Percentiles rank a stretch among this genome's conserved stretches.
These are phyloP conservation scores for Byssochlamys sp. DNA, from an alignment of 2,329 filamentous ascomycete species.

Conservation along the genomic window DNA sequence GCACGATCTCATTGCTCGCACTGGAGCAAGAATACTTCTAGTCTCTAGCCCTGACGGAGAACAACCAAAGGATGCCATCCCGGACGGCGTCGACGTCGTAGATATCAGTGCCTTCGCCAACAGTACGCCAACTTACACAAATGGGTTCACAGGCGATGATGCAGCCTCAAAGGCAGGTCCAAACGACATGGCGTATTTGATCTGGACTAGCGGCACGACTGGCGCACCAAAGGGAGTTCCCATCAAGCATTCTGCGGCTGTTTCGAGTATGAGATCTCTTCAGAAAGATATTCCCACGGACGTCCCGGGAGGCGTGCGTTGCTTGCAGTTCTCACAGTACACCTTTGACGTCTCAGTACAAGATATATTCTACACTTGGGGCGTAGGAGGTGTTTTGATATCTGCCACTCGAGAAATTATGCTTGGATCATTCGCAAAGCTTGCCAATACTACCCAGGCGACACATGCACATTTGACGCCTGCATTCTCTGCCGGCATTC, in stretches of 20 bases:
- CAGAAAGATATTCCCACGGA: constrained; percentile 22
- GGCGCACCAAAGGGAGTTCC: constrained; percentile 32
- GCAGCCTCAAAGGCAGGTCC: constrained; percentile 3
- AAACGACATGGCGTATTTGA: constrained; percentile 25
- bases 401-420: constrained; percentile 19
- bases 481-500: constrained; percentile 22
- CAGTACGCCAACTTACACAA: not conserved
- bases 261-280: constrained; percentile 27
- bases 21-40: constrained; percentile 21
- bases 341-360: constrained; percentile 34
- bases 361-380: constrained; percentile 25
- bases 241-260: constrained; percentile 27
- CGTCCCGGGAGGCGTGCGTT: constrained; percentile 16
- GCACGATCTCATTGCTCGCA: constrained; percentile 30
- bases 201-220: constrained; percentile 32
- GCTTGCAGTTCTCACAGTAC: constrained; percentile 29
- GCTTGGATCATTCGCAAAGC: constrained; percentile 18
- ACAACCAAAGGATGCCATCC: constrained; percentile 17
- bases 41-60: constrained; percentile 14
- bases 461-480: constrained; percentile 24
- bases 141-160: not conserved
- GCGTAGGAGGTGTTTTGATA: constrained; percentile 17
- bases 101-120: constrained; percentile 17
- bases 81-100: constrained; percentile 18
- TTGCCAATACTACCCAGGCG: constrained; percentile 17